Evolutionary conservation across 441 rosid genomes (phyloP).

Genomic region (Jatropha multifida): DNA sequence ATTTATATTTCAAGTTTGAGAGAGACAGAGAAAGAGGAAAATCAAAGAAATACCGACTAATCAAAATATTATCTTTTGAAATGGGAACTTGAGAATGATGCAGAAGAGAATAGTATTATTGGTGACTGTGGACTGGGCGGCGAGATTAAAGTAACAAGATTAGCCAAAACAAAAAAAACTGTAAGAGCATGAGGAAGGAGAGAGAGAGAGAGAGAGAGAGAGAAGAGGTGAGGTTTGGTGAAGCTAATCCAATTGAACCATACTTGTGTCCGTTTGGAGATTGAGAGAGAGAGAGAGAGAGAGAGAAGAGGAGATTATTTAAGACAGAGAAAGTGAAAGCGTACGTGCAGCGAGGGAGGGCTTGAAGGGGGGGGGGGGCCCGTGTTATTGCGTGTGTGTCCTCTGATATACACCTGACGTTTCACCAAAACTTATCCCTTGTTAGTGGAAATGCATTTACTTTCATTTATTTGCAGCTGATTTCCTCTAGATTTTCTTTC

Average conservation of each 20-base stretch:
- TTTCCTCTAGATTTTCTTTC: neutral
- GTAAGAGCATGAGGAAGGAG: neutral
- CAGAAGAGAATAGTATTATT: neutral
- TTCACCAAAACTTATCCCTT: neutral
- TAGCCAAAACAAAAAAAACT: no score
- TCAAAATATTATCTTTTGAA: neutral
- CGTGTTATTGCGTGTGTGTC: neutral
- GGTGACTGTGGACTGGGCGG: slow-evolving; percentile 1
- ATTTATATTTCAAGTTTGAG: neutral
- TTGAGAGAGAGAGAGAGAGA: neutral
- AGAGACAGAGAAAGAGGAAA: neutral
- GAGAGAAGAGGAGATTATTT: neutral
- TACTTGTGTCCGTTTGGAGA: neutral
- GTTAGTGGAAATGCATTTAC: neutral
- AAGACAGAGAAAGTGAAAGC: neutral
- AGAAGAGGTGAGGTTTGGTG: neutral
- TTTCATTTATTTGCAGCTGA: neutral
- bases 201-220: neutral
- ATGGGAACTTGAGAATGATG: neutral
- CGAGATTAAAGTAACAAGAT: neutral
- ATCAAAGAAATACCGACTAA: neutral
- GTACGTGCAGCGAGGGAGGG: neutral
- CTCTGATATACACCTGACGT: neutral
- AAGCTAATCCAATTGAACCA: neutral
- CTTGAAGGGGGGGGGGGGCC: neutral